Conservation (phyloP, 2,329 filamentous ascomycete species). For the Xylariales sp. region DNA sequence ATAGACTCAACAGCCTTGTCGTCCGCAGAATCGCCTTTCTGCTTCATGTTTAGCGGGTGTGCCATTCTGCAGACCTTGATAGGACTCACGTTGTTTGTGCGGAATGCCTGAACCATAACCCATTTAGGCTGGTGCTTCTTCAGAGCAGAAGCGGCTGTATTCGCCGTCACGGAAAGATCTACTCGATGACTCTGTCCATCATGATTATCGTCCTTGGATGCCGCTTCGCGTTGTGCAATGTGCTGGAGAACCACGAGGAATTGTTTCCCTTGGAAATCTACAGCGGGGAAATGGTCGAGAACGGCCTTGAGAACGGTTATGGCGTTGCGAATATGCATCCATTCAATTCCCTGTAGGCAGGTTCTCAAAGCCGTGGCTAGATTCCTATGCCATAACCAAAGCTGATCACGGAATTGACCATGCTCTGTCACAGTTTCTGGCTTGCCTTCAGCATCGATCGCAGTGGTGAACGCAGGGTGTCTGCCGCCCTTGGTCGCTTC, state of each 20-base stretch:
- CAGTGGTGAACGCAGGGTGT: slow-evolving; percentile 74
- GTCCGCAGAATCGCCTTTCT: slow-evolving; percentile 36
- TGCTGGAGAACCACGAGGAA: slow-evolving; percentile 60
- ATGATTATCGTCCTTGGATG: slow-evolving; percentile 40
- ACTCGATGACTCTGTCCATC: slow-evolving; percentile 57
- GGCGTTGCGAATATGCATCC: slow-evolving; percentile 96
- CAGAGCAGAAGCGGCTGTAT: slow-evolving; percentile 66
- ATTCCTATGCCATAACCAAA: slow-evolving; percentile 88
- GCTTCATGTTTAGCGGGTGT: slow-evolving; percentile 31
- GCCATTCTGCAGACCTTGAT: background rate
- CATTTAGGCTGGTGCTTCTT: slow-evolving; percentile 63
- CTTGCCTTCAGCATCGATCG: slow-evolving; percentile 65
- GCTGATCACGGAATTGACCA: slow-evolving; percentile 76
- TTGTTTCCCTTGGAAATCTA: slow-evolving; percentile 79
- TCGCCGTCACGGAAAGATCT: slow-evolving; percentile 71
- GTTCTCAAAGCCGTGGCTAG: slow-evolving; percentile 74
- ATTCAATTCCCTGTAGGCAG: slow-evolving; percentile 79
- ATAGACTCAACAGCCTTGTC: slow-evolving; percentile 32
- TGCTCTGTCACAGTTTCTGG: slow-evolving; percentile 72
- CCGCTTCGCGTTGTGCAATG: slow-evolving; percentile 59
- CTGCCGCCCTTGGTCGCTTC: slow-evolving; percentile 63
- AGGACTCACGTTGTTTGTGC: slow-evolving; percentile 54
- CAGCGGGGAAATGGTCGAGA: slow-evolving; percentile 76
- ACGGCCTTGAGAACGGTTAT: slow-evolving; percentile 83
- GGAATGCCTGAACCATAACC: slow-evolving; percentile 72